Base-by-base conservation (phyloP, 371 early-diverging fungal species). In the Cokeromyces recurvatus region DNA sequence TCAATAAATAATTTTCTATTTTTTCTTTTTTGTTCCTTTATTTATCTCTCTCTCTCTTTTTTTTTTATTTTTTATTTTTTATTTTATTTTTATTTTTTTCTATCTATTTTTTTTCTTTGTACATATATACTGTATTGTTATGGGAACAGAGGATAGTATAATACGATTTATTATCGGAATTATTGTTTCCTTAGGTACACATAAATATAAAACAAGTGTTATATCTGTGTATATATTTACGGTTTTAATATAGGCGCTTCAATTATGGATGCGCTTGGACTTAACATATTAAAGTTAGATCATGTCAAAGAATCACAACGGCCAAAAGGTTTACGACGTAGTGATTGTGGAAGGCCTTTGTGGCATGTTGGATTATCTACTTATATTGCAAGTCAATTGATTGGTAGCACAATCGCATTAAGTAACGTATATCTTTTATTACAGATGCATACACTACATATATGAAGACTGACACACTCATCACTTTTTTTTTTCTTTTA, bases 311-410 rank as follows among this genome's bases (percentile, higher is more conserved):
- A 82, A 60, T 62, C 73, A 15, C 47, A 62, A 16, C 58, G 59
- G 41, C 51, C 72, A 19, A 23, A 54, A 32, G 64, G 59, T 23
- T 58, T 67, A 17, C 82, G 74, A 55, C 62, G 82, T 29, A 68
- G 76, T 38, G 86, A 86, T 32, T 83, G 82, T 64, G 74, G 75
- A 1, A 67, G 86, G 48, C 80, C 81, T 0, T 55, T 79, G 49
- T 86, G 86, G 86, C 84, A 82, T 54, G 53, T 86, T 31, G 86
- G 86, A 4, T 57, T 86, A 1, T 82, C 78, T 43, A 72, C 83
- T 14, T 84, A 86, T 56, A 69, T 82, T 48, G 66, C 62, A 4
- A 78, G 78, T 64, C 86, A 84, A 38, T 50, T 82, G 16, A 72
- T 84, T 24, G 86, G 86, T 38, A 81, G 79, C 22, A 81, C 84